Evolutionary conservation across 2,329 filamentous ascomycete species (phyloP), one percentile per base, ranked within the genome.

Genomic region (Phialemonium atrogriseum): DNA sequence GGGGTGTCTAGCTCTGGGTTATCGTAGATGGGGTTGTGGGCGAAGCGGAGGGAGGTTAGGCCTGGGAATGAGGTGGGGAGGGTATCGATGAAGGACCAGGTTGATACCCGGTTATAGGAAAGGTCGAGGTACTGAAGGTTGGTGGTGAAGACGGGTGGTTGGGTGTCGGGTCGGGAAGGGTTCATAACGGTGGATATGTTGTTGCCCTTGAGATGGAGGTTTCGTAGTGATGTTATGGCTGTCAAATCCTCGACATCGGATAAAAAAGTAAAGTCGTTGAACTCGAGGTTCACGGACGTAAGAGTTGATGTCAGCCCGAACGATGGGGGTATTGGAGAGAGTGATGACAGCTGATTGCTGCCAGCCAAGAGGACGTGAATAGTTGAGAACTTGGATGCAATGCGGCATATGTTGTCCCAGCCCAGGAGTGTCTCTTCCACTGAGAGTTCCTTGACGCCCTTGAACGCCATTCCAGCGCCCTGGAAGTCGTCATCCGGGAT

Each of bases 21-120:
- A 33, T 79, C 66, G 56, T 85, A 93, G 14, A 96, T 68, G 5
- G 89, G 88, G 44, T 96, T 96, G 50, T 87, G 80, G 5, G 84
- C 77, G 39, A 94, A 75, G 11, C 88, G 82, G 23, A 98, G 71
- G 20, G 77, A 77, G 10, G 62, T 68, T 6, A 96, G 65, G 4
- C 78, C 75, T 0, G 91, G 89, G 43, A 94, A 85, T 36, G 75
- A 61, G 10, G 53, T 47, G 2, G 73, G 60, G 2, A 98, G 68
- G 5, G 64, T 52, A 46, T 94, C 78, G 42, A 94, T 66, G 51
- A 93, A 84, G 18, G 56, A 49, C 84, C 87, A 95, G 12, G 68
- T 67, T 11, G 65, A 52, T 18, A 89, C 67, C 11, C 66, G 57
- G 56, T 89, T 89, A 54, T 79, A 77, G 1, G 83, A 86, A 12